Percentiles rank a stretch among this genome's conserved stretches.
These are phyloP conservation scores for Jatropha curcas DNA, from an alignment of 345 rosid genomes.

Conservation along the genomic window DNA sequence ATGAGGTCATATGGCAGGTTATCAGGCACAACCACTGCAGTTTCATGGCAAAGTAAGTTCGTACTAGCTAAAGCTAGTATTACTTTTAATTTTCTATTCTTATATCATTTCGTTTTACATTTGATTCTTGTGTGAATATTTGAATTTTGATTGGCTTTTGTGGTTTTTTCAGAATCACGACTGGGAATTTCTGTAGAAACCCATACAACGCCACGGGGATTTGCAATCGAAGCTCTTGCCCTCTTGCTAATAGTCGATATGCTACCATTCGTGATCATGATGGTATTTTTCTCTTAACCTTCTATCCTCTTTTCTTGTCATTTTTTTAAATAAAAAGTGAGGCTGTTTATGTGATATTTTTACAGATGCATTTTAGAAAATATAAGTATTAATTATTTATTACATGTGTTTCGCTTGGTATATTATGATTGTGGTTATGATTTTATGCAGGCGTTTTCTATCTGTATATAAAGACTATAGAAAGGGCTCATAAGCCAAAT, in stretches of 20 bases:
- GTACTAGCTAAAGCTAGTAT: neutral
- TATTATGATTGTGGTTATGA: neutral
- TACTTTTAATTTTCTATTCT: neutral
- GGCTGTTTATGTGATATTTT: too few species aligned
- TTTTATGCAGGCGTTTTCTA: constrained; percentile 73
- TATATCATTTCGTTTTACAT: neutral
- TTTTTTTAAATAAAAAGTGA: too few species aligned
- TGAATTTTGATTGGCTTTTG: neutral
- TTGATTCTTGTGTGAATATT: neutral
- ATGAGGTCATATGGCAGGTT: constrained; percentile 96
- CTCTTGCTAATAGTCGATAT: constrained; percentile 94
- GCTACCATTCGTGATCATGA: constrained; percentile 93
- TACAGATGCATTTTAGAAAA: neutral
- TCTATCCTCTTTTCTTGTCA: neutral
- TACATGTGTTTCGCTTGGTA: too few species aligned
- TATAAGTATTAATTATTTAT: too few species aligned
- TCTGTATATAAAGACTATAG: constrained; percentile 91
- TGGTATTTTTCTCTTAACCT: constrained; percentile 36
- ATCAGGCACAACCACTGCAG: constrained; percentile 98
- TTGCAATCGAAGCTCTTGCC: constrained; percentile 96
- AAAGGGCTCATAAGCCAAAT: constrained; percentile 91
- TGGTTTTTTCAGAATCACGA: constrained; percentile 52
- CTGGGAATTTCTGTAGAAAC: constrained; percentile 91
- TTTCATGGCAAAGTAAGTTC: constrained; percentile 81
- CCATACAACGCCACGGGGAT: constrained; percentile 91